Evolutionary conservation across 495 filamentous ascomycete genomes (phyloP), one percentile per base, ranked within the genome.

Genomic region (Penicillium psychrofluorescens): DNA sequence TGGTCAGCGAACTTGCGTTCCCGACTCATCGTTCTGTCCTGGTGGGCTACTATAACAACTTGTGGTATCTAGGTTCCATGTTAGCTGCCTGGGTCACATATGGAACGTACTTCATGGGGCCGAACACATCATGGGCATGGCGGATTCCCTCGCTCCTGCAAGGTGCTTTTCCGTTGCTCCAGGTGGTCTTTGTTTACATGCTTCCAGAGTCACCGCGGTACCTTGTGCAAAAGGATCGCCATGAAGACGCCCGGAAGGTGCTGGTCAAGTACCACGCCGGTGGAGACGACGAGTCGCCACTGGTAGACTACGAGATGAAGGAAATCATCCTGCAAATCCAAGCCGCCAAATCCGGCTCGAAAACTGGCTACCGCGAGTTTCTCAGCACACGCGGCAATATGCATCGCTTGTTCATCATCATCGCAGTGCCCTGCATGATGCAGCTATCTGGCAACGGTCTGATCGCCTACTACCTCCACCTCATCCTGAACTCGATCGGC

Each of bases 331-430:
- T 74, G 50, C 70, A 74, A 36, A 71, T 76, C 34, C 64, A 62
- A 29, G 58, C 55, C 6, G 68, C 68, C 27, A 70, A 68, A 9
- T 61, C 63, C 14, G 74, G 77, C 41, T 54, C 58, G 35, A 78
- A 81, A 48, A 70, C 68, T 63, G 77, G 83, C 41, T 83, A 75
- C 56, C 59, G 76, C 10, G 76, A 75, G 48, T 68, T 84, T 12
- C 75, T 80, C 60, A 70, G 75, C 48, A 75, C 71, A 2, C 72
- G 74, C 16, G 75, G 74, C 12, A 72, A 71, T 16, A 62, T 74
- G 40, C 79, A 83, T 31, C 69, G 81, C 6, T 64, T 83, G 4
- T 67, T 79, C 63, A 61, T 82, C 56, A 77, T 80, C 38, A 55
- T 79, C 28, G 61, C 68, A 22, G 76, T 84, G 56, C 63, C 71